Evolutionary conservation across 495 filamentous ascomycete species (phyloP).

Genomic region (Daldinia vernicosa): DNA sequence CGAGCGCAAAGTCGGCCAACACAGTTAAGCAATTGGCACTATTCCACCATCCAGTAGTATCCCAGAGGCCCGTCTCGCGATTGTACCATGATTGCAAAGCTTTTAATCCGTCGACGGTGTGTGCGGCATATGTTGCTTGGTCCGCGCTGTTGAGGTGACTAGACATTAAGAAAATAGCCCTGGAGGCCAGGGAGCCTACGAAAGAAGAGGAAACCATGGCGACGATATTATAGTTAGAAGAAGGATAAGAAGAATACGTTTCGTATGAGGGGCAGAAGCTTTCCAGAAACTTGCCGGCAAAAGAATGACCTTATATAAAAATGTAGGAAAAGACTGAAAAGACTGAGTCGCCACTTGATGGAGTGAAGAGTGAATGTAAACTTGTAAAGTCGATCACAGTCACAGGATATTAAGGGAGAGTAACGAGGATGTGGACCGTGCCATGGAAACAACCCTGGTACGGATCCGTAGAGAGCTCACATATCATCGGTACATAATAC

Average conservation of each 20-base stretch:
- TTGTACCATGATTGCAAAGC: slow-evolving; percentile 73
- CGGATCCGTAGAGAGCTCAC: slow-evolving; percentile 8
- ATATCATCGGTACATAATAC: slow-evolving; percentile 2
- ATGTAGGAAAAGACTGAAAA: slow-evolving; percentile 23
- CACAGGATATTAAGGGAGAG: slow-evolving; percentile 38
- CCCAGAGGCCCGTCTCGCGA: slow-evolving; percentile 67
- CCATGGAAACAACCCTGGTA: slow-evolving; percentile 3
- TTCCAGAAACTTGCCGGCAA: slow-evolving; percentile 38
- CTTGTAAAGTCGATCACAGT: slow-evolving; percentile 27
- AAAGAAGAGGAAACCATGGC: slow-evolving; percentile 47
- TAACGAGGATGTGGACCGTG: slow-evolving; percentile 33
- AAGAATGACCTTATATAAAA: slow-evolving; percentile 23
- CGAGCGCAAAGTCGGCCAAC: slow-evolving; percentile 66
- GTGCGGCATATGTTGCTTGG: slow-evolving; percentile 42
- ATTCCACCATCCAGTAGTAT: slow-evolving; percentile 80
- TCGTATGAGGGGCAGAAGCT: slow-evolving; percentile 27
- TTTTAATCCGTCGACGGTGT: slow-evolving; percentile 57
- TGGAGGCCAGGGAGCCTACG: slow-evolving; percentile 51
- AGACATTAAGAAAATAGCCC: slow-evolving; percentile 51
- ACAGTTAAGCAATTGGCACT: slow-evolving; percentile 73
- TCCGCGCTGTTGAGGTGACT: slow-evolving; percentile 36
- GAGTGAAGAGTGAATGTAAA: slow-evolving; percentile 12
- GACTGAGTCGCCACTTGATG: slow-evolving; percentile 27
- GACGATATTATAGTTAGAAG: neutral
- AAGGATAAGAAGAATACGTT: slow-evolving; percentile 22